Evolutionary conservation across 176 grass and related monocot species (phyloP), one percentile per base, ranked within the genome.

Genomic region (Canna indica): DNA sequence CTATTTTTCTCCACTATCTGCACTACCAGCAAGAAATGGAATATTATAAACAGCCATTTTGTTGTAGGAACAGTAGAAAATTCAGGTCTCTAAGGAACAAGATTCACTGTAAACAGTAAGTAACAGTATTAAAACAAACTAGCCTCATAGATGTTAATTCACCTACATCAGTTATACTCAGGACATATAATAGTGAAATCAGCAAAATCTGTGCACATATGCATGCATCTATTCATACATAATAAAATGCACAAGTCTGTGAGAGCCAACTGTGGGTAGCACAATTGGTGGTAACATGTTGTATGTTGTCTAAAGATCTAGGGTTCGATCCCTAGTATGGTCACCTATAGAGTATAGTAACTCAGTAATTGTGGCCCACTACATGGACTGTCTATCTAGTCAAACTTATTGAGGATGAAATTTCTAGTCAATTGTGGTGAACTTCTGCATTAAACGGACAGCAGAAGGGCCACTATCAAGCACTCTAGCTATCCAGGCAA

Each of bases 1-100:
- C 93, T 99, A 45, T 52, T 80, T 84, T 99, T 99, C 48, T 93
- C 89, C 56, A 90, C 89, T 44, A 99, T 90, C 94, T 99, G 67
- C 63, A 38, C 20, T 66, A 66, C 33, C 63, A 66, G 63, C 4
- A 39, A 66, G 2, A n/a, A n/a, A 22, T 66, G 14, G 20, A 66
- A 62, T 7, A 62, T 30, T 28, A 26, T 12, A 13, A 62, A 32
- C 16, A 32, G 27, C 30, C 10, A 60, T 14, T 29, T 60, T 29
- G 57, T 30, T 14, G 57, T 14, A 30, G 2, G 12, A 29, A 60
- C 1, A 13, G 8, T 30, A 60, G 12, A 30, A 30, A 29, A 15
- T 15, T 14, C 2, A 26, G 14, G 6, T 60, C 11, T 2, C 3
- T 53, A n/a, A n/a, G 1, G 25, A 59, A 12, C 11, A 30, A 29